A percentile compares a stretch with the other conserved stretches of the same genome.
Evolutionary conservation across 202 grass and related monocot species (phyloP).

Genomic region (Panicum hallii): DNA sequence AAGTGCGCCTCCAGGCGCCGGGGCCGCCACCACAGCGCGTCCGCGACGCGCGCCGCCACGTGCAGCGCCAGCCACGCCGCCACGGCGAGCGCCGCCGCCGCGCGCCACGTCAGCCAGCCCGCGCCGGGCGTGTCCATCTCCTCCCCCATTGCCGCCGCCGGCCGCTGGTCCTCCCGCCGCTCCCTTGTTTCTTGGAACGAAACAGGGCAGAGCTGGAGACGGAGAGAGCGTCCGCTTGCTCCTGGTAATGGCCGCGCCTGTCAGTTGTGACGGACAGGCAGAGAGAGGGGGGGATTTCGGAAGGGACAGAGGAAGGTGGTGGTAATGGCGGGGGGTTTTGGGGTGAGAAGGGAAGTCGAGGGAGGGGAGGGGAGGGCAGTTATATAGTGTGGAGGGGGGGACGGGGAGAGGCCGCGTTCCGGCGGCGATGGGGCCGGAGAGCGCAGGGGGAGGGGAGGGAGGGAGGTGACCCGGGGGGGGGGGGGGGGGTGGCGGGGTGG

Average conservation of each 20-base stretch:
- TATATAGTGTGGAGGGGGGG: constrained; percentile 57
- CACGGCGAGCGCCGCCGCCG: constrained; percentile 14
- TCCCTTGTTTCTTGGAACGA: constrained; percentile 21
- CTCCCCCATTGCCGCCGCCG: constrained; percentile 29
- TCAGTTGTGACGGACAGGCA: no score
- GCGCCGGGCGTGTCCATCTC: constrained; percentile 36
- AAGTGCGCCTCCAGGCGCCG: constrained; percentile 82
- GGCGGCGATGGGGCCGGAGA: constrained; percentile 56
- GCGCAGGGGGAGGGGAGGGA: background rate
- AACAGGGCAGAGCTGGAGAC: constrained; percentile 17
- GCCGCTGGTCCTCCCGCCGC: background rate
- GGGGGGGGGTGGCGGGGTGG: background rate
- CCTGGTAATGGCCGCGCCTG: background rate
- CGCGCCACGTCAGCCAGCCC: constrained; percentile 49
- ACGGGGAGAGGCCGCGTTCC: constrained; percentile 36
- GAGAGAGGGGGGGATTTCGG: no score
- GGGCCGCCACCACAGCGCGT: constrained; percentile 85
- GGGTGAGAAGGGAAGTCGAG: constrained; percentile 42
- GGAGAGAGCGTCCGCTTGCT: background rate
- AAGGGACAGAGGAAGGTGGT: background rate
- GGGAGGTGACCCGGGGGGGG: background rate
- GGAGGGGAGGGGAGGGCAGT: constrained; percentile 32
- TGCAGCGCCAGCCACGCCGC: constrained; percentile 48
- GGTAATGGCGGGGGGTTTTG: constrained; percentile 43
- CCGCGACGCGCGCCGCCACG: constrained; percentile 57